phyloP scores from a whole-genome alignment of 139 green algal genomes.

The Deuterostichococcus epilithicus region DNA sequence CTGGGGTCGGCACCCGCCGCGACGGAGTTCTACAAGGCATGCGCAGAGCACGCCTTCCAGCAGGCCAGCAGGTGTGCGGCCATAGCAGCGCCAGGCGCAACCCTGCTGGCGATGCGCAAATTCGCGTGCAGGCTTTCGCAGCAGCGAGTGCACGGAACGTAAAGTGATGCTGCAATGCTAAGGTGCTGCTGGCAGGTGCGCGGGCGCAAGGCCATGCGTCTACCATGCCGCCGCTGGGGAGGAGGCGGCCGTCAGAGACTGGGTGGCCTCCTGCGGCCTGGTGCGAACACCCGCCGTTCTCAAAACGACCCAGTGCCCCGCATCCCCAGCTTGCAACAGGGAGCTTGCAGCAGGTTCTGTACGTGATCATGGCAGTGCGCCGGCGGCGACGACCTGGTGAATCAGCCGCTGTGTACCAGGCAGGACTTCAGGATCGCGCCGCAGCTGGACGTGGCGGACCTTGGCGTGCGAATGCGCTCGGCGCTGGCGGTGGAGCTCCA shows the following conservation, averaged over 20 bases:
- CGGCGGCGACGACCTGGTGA: no score
- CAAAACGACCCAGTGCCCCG: no score
- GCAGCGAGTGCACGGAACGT: no score
- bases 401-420: neutral
- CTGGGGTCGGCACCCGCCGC: conserved; percentile 29
- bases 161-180: no score
- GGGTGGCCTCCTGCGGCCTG: conserved; percentile 1
- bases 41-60: conserved; percentile 32
- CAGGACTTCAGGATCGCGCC: neutral
- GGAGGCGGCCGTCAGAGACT: neutral
- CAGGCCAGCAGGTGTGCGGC: conserved; percentile 33
- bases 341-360: no score
- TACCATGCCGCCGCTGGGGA: neutral
- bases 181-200: no score
- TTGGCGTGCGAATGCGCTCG: conserved; percentile 40
- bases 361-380: no score
- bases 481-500: conserved; percentile 18
- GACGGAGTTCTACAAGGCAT: conserved; percentile 46
- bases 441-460: conserved; percentile 27
- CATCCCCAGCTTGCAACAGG: no score
- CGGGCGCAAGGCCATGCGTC: neutral
- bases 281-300: neutral
- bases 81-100: no score
- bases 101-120: no score
- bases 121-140: no score